Percentiles rank a stretch among this genome's conserved stretches.
phyloP scores from a whole-genome alignment of 2,329 filamentous ascomycete species.

The Calonectria fujianensis region DNA sequence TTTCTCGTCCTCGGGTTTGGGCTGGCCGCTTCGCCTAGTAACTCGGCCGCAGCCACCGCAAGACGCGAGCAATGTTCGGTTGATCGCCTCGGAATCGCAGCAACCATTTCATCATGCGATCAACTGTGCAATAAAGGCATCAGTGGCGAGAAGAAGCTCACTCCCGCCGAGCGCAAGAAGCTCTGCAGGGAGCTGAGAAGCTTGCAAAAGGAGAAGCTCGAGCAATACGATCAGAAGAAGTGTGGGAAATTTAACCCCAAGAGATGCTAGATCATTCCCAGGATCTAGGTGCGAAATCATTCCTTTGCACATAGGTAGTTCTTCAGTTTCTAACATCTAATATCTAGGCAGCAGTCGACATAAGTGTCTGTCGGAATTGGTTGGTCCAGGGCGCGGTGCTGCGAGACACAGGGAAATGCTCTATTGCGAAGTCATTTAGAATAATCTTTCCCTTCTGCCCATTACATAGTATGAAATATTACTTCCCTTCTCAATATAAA shows the following conservation, averaged over 20 bases:
- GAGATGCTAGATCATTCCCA: background rate
- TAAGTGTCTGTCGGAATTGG: background rate
- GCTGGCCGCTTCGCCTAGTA: background rate
- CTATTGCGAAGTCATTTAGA: background rate
- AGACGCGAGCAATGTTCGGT: background rate
- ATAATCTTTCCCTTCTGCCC: background rate
- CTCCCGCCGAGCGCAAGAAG: background rate
- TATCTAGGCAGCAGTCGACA: background rate
- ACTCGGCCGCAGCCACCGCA: background rate
- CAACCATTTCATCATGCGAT: background rate
- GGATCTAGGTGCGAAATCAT: background rate
- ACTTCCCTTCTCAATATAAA: background rate
- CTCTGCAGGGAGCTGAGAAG: background rate
- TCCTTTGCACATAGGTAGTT: background rate
- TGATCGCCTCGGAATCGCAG: background rate
- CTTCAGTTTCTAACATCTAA: background rate
- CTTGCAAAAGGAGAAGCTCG: background rate
- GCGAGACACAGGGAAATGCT: background rate
- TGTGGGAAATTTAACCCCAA: background rate
- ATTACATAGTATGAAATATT: background rate
- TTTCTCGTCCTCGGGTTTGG: background rate
- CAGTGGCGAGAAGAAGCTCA: background rate
- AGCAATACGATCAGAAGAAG: background rate
- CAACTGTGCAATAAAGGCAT: background rate
- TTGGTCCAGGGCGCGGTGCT: background rate